These are phyloP conservation scores for Aspergillus floridensis DNA, from an alignment of 2,329 filamentous ascomycete species.

Conservation along the genomic window DNA sequence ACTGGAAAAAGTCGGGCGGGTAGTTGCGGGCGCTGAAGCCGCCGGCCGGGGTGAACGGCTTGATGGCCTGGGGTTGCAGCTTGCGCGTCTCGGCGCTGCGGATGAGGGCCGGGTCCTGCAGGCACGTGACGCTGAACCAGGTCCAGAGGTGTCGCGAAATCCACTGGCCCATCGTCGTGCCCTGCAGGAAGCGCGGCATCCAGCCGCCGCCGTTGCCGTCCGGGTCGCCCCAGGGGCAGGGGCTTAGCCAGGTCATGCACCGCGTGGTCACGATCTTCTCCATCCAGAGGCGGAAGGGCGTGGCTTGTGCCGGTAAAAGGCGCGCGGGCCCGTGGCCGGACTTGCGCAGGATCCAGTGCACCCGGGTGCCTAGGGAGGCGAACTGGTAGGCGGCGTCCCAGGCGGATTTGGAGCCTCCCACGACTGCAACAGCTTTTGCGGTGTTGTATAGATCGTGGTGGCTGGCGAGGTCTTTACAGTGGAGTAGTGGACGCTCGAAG, in stretches of 20 bases:
- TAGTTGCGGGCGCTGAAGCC: constrained; percentile 59
- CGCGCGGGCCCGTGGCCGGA: constrained; percentile 56
- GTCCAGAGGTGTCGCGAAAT: not conserved
- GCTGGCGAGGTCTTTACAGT: constrained; percentile 51
- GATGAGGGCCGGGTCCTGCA: constrained; percentile 27
- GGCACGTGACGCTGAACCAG: constrained; percentile 59
- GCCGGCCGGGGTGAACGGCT: constrained; percentile 49
- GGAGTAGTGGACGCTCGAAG: constrained; percentile 53
- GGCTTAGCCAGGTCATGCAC: constrained; percentile 48
- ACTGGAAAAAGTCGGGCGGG: constrained; percentile 51
- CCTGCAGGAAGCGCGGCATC: not conserved
- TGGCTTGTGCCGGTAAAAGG: constrained; percentile 45
- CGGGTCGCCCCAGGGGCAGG: not conserved
- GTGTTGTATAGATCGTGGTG: constrained; percentile 23
- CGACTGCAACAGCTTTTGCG: constrained; percentile 47
- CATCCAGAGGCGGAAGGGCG: constrained; percentile 1
- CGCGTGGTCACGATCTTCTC: constrained; percentile 43
- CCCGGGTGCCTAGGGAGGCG: constrained; percentile 50
- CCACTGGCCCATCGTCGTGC: not conserved
- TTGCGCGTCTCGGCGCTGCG: constrained; percentile 16
- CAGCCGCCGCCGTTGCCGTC: not conserved
- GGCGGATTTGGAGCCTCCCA: constrained; percentile 59
- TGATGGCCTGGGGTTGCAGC: constrained; percentile 36
- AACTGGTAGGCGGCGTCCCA: constrained; percentile 60
- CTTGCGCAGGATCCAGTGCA: constrained; percentile 59